Evolutionary conservation across 2,329 filamentous ascomycete species (phyloP).

Genomic region (Dactylellina drechsleri): DNA sequence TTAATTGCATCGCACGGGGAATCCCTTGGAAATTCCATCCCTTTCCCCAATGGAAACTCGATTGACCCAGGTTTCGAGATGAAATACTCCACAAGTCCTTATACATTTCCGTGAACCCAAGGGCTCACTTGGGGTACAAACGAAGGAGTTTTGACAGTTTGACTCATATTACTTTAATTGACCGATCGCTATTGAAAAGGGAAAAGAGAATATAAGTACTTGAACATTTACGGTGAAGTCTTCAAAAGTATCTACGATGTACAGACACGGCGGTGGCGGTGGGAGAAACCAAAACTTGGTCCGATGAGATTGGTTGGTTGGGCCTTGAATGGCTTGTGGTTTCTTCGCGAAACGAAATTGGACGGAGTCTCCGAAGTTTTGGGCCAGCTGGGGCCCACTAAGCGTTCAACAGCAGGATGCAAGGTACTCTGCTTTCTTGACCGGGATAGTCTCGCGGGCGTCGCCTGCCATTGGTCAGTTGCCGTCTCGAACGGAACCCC

Average conservation of each 20-base stretch:
- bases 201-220: not conserved
- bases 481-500: conserved; percentile 6
- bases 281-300: not conserved
- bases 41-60: conserved; percentile 34
- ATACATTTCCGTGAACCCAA: conserved; percentile 7
- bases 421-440: conserved; percentile 27
- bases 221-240: not conserved
- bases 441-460: conserved; percentile 27
- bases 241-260: no score
- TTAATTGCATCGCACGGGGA: conserved; percentile 29
- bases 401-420: conserved; percentile 43
- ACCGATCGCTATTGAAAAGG: no score
- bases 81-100: no score
- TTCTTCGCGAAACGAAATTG: conserved; percentile 44
- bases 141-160: no score
- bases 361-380: conserved; percentile 33
- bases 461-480: conserved; percentile 27
- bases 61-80: no score
- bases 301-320: conserved; percentile 9
- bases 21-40: conserved; percentile 46
- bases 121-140: no score
- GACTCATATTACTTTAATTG: no score
- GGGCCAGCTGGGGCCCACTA: conserved; percentile 4
- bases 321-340: conserved; percentile 15
- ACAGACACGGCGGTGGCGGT: not conserved